Percentiles rank a stretch among this genome's conserved stretches.
These are phyloP conservation scores for Calonectria henricotiae DNA, from an alignment of 2,329 filamentous ascomycete genomes.

Conservation along the genomic window DNA sequence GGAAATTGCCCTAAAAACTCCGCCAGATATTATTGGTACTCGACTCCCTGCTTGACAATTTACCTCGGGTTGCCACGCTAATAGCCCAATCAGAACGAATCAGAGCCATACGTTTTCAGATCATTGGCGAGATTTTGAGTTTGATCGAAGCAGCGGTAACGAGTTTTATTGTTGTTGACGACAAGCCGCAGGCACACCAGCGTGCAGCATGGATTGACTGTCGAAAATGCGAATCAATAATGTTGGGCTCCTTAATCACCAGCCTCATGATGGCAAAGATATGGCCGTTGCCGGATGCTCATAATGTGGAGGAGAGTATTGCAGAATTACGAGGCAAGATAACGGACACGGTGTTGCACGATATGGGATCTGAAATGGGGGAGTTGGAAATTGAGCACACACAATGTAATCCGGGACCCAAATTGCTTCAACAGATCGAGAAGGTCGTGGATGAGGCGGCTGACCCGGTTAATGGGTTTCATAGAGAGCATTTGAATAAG, in stretches of 20 bases:
- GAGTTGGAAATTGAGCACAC: slow-evolving; percentile 38
- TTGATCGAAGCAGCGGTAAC: slow-evolving; percentile 48
- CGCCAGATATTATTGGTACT: slow-evolving; percentile 25
- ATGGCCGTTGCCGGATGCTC: slow-evolving; percentile 53
- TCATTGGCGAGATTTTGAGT: slow-evolving; percentile 47
- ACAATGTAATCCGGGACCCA: slow-evolving; percentile 44
- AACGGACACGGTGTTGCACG: slow-evolving; percentile 49
- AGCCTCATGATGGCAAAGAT: slow-evolving; percentile 53
- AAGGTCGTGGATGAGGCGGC: slow-evolving; percentile 40
- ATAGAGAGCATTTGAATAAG: slow-evolving; percentile 25
- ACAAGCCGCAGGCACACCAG: slow-evolving; percentile 44
- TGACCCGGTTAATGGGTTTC: slow-evolving; percentile 19
- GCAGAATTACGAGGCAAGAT: slow-evolving; percentile 43
- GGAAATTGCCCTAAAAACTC: slow-evolving; percentile 3
- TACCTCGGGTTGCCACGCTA: neutral
- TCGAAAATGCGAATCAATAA: slow-evolving; percentile 57
- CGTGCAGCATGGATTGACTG: slow-evolving; percentile 52
- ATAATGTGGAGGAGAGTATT: slow-evolving; percentile 49
- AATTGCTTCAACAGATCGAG: slow-evolving; percentile 43
- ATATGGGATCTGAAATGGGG: slow-evolving; percentile 42
- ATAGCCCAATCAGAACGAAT: slow-evolving; percentile 38
- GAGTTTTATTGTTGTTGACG: slow-evolving; percentile 49
- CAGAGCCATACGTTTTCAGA: slow-evolving; percentile 43
- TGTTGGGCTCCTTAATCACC: slow-evolving; percentile 55
- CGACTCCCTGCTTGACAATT: neutral